Evolutionary conservation across 1,284 basidiomycete genomes (phyloP).

Genomic region (Ustilago loliicola): DNA sequence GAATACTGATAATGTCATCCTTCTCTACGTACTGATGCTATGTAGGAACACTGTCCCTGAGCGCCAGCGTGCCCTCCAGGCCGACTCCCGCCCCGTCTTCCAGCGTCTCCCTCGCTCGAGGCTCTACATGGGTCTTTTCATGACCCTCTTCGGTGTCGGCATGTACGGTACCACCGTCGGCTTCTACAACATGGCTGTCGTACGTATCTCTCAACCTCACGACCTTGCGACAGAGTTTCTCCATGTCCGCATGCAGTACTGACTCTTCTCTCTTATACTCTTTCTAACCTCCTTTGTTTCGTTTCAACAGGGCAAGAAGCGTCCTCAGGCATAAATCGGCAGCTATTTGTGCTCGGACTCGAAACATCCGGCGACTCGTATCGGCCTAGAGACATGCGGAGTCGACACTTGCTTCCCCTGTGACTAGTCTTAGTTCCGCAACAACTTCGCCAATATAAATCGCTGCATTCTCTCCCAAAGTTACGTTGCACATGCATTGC

Average conservation of each 20-base stretch:
- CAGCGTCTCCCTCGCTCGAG: conserved; percentile 62
- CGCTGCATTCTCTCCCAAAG: background rate
- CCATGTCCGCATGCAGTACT: background rate
- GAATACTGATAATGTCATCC: conserved; percentile 5
- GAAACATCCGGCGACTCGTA: background rate
- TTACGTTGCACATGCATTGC: background rate
- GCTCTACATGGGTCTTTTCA: conserved; percentile 65
- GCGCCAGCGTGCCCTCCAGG: conserved; percentile 66
- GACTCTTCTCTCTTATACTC: background rate
- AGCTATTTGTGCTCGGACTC: background rate
- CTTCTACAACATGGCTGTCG: conserved; percentile 65
- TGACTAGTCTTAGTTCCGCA: conserved; percentile 6
- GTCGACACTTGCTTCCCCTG: background rate
- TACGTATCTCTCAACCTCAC: conserved; percentile 32
- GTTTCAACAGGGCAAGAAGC: conserved; percentile 48
- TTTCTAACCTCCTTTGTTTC: too few species aligned
- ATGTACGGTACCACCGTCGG: conserved; percentile 62
- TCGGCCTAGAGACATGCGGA: background rate
- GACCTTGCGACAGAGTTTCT: too few species aligned
- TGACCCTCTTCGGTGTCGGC: conserved; percentile 65
- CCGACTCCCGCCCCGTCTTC: conserved; percentile 63
- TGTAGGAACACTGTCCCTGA: conserved; percentile 60
- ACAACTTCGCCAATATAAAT: conserved; percentile 15
- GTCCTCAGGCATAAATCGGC: conserved; percentile 24
- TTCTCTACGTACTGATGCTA: background rate